Evolutionary conservation across 495 filamentous ascomycete genomes (phyloP), one percentile per base, ranked within the genome.

Genomic region (Parmelia sp.): DNA sequence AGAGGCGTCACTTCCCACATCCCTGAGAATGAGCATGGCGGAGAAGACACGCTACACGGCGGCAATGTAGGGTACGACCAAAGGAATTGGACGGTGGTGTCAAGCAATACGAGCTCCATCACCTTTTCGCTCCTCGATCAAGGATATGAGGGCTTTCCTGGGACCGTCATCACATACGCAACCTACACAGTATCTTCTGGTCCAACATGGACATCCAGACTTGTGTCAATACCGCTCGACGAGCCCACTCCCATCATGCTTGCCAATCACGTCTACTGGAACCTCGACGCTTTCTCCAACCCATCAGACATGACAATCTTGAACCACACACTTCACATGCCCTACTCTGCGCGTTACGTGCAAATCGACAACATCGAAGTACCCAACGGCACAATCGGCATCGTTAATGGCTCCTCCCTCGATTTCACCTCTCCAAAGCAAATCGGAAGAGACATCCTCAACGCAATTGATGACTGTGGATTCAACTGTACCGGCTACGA

Each of bases 181-280:
- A 91, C 87, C 0, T 94, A 89, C 76, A 88, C 84, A 4, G 77
- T 83, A 31, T 77, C 78, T 55, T 74, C 71, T 45, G 79, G 78
- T 61, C 78, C 79, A 49, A 76, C 77, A 65, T 69, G 82, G 69
- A 80, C 77, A 8, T 76, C 78, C 36, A 75, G 79, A 49, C 70
- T 82, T 17, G 76, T 83, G 31, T 78, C 90, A 62, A 83, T 91
- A 75, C 80, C 91, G 61, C 83, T 92, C 72, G 89, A 90, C 74
- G 82, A 91, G 74, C 78, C 84, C 74, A 92, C 86, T 63, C 89
- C 88, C 47, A 90, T 92, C 78, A 91, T 91, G 84, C 88, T 96
- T 15, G 73, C 80, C 61, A 89, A 90, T 69, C 88, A 91, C 77
- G 84, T 88, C 57, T 96, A 95, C 78, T 96, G 90, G 90, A 94